Percentiles rank a stretch among this genome's conserved stretches.
phyloP scores from a whole-genome alignment of 352 stramenopile genomes.

The Pythium grandisporangium region DNA sequence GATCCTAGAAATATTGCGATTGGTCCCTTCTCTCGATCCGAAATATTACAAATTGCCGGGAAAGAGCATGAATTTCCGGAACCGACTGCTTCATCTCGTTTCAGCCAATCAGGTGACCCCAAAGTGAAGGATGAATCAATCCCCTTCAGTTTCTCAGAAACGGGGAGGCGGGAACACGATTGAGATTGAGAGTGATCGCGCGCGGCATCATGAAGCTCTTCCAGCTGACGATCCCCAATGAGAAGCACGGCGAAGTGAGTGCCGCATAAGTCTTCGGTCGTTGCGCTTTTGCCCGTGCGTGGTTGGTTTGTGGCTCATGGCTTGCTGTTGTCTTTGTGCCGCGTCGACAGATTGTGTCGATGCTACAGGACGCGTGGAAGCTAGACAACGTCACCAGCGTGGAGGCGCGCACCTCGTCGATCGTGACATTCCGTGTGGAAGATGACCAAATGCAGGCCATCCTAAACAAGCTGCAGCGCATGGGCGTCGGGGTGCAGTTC shows the following conservation, averaged over 20 bases:
- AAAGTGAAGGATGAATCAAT: no score
- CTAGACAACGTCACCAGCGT: slow-evolving; percentile 80
- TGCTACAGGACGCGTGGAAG: slow-evolving; percentile 76
- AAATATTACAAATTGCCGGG: no score
- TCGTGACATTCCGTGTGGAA: slow-evolving; percentile 81
- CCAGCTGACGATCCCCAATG: slow-evolving; percentile 80
- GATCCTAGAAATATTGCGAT: no score
- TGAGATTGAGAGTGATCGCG: no score
- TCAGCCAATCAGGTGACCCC: slow-evolving; percentile 5
- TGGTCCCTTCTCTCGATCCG: no score
- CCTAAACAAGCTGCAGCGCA: slow-evolving; percentile 69
- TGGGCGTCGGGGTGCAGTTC: slow-evolving; percentile 79
- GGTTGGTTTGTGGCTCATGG: not conserved
- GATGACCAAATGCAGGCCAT: slow-evolving; percentile 81
- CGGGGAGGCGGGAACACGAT: no score
- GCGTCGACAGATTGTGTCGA: slow-evolving; percentile 66
- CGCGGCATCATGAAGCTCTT: slow-evolving; percentile 70
- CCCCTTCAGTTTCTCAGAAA: no score
- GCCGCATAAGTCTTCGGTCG: not conserved
- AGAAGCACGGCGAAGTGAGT: slow-evolving; percentile 62
- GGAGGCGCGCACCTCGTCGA: slow-evolving; percentile 76
- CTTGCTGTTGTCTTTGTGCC: not conserved
- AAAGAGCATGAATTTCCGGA: no score
- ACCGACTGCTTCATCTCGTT: no score
- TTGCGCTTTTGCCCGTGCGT: not conserved